Percentiles rank a stretch among this genome's conserved stretches.
These are phyloP conservation scores for Aspergillus sp. DNA, from an alignment of 2,329 filamentous ascomycete genomes.

Conservation along the genomic window DNA sequence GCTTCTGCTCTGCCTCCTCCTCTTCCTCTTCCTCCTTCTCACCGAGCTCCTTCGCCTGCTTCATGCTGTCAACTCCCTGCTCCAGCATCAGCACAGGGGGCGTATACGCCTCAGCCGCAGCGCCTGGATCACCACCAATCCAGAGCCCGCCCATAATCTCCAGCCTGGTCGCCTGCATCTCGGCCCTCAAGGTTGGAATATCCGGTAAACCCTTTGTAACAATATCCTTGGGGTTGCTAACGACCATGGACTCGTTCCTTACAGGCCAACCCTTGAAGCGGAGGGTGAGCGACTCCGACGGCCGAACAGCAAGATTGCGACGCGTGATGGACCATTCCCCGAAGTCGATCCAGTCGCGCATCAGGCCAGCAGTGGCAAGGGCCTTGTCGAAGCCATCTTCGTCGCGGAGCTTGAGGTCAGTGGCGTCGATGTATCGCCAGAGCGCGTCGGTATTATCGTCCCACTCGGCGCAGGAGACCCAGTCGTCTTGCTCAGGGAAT, in stretches of 20 bases:
- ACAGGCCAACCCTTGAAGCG: background rate
- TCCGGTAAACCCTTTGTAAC: background rate
- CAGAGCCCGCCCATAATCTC: background rate
- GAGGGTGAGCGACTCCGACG: background rate
- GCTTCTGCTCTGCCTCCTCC: background rate
- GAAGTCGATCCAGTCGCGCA: background rate
- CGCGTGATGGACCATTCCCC: background rate
- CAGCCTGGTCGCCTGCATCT: background rate
- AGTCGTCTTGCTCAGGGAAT: background rate
- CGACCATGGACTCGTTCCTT: background rate
- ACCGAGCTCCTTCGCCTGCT: background rate
- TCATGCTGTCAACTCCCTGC: constrained; percentile 2
- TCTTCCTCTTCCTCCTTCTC: background rate
- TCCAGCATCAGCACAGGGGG: background rate
- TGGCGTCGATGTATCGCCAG: background rate
- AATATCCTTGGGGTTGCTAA: constrained; percentile 1
- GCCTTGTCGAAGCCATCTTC: background rate
- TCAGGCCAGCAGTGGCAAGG: background rate
- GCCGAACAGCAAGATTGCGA: background rate
- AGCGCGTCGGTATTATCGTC: background rate
- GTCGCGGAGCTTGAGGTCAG: background rate
- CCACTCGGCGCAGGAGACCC: background rate
- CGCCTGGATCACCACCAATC: background rate
- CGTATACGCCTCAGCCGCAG: background rate
- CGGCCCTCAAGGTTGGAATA: background rate